Conservation (phyloP, 805 yeast genomes). For the Cyberlindnera mycetangii region DNA sequence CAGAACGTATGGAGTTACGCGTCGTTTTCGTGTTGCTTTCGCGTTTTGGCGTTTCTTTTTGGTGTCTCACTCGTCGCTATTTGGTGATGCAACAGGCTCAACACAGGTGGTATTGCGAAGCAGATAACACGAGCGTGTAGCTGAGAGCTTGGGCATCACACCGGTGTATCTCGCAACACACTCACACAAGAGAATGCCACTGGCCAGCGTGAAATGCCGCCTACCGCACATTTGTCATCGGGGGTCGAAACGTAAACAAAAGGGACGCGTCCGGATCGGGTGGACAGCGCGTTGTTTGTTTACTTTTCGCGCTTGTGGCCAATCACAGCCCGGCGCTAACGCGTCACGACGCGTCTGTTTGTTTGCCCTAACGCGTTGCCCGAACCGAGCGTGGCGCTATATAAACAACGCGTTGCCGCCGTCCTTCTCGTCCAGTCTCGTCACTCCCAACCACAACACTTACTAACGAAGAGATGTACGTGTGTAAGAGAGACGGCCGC, state of each 20-base stretch:
- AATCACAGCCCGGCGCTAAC: conserved; percentile 10
- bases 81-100: no score
- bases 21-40: conserved; percentile 3
- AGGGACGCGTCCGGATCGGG: conserved; percentile 1
- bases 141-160: not conserved
- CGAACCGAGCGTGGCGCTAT: conserved; percentile 6
- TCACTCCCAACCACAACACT: not conserved
- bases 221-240: not conserved
- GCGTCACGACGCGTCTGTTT: conserved; percentile 9
- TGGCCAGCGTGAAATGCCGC: not conserved
- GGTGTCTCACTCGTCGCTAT: not conserved
- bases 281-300: conserved; percentile 6
- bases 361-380: conserved; percentile 6
- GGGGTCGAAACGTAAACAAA: not conserved
- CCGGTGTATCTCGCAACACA: not conserved
- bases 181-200: not conserved
- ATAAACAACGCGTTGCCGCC: conserved; percentile 17
- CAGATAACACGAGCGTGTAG: no score
- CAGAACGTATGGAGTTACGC: conserved; percentile 3
- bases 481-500: conserved; percentile 89
- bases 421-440: not conserved
- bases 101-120: no score
- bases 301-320: conserved; percentile 10
- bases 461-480: conserved; percentile 53
- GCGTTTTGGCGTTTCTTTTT: conserved; percentile 2